Conservation (phyloP, 768 basidiomycete species). For the Leucosporidium yakuticum region DNA sequence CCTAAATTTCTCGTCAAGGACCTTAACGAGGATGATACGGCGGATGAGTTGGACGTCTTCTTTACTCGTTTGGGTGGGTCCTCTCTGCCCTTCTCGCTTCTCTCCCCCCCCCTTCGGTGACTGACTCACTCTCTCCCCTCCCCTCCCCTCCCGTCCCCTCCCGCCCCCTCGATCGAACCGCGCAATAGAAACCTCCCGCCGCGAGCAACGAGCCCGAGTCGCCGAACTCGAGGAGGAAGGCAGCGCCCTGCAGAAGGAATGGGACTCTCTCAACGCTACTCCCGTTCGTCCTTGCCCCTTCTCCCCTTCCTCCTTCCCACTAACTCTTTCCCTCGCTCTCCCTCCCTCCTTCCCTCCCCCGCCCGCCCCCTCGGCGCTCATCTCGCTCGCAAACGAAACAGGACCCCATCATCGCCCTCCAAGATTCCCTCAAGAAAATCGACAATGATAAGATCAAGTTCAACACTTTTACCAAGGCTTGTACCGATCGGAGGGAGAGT, state of each 20-base stretch:
- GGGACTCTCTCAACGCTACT: neutral
- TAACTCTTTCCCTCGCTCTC: neutral
- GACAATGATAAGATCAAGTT: slow-evolving; percentile 54
- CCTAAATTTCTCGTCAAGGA: slow-evolving; percentile 67
- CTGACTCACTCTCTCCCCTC: neutral
- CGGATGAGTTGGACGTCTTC: slow-evolving; percentile 21
- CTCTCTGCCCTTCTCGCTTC: accelerated
- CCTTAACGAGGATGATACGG: slow-evolving; percentile 51
- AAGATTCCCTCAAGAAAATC: slow-evolving; percentile 59
- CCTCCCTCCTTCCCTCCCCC: too few relatives aligned
- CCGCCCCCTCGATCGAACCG: neutral
- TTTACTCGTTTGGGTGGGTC: slow-evolving; percentile 15
- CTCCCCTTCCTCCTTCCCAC: neutral
- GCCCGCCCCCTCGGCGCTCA: neutral
- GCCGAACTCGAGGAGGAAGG: slow-evolving; percentile 52
- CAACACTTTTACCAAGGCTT: slow-evolving; percentile 39
- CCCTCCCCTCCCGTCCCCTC: too few relatives aligned
- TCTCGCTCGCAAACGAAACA: slow-evolving; percentile 41
- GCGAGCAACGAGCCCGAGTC: slow-evolving; percentile 15
- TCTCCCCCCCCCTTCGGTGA: neutral
- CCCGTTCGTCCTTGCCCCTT: neutral
- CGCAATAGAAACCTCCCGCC: neutral
- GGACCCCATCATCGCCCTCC: slow-evolving; percentile 47
- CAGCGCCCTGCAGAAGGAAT: slow-evolving; percentile 12
- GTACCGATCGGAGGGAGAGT: slow-evolving; percentile 54